Evolutionary conservation across 768 basidiomycete species (phyloP).

Genomic region (Brasilioporus rufonigricans): DNA sequence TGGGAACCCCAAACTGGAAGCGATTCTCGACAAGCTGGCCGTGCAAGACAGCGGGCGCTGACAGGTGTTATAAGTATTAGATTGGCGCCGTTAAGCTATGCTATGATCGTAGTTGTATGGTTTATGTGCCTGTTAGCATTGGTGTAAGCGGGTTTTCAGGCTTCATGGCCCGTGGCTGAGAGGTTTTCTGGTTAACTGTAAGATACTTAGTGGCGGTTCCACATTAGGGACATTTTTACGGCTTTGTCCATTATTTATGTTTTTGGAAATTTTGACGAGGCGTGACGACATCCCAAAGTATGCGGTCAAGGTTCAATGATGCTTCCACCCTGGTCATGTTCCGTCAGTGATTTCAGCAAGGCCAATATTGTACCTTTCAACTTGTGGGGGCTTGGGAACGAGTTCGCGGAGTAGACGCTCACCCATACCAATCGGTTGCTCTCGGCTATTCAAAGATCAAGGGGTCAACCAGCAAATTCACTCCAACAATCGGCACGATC

Average conservation of each 20-base stretch:
- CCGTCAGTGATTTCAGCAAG: not conserved
- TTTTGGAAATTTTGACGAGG: not conserved
- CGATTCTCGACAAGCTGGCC: slow-evolving; percentile 52
- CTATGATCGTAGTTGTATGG: not conserved
- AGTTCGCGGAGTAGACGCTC: not conserved
- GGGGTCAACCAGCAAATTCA: not conserved
- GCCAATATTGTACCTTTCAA: not conserved
- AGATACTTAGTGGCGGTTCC: too few relatives aligned
- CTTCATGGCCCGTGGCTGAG: too few relatives aligned
- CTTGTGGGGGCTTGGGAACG: too few relatives aligned
- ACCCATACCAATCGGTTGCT: not conserved
- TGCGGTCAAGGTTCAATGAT: not conserved
- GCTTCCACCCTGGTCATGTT: not conserved
- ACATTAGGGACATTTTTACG: not conserved
- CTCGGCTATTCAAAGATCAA: not conserved
- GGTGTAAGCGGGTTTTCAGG: not conserved
- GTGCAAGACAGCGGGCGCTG: slow-evolving; percentile 3
- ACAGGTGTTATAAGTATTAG: not conserved
- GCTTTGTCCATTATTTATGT: not conserved
- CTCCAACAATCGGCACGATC: not conserved
- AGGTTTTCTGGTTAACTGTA: too few relatives aligned
- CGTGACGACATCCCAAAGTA: not conserved
- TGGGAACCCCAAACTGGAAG: slow-evolving; percentile 66
- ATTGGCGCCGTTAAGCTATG: not conserved
- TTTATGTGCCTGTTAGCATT: not conserved